Evolutionary conservation across 345 rosid species (phyloP).

Genomic region (Corymbia maculata): DNA sequence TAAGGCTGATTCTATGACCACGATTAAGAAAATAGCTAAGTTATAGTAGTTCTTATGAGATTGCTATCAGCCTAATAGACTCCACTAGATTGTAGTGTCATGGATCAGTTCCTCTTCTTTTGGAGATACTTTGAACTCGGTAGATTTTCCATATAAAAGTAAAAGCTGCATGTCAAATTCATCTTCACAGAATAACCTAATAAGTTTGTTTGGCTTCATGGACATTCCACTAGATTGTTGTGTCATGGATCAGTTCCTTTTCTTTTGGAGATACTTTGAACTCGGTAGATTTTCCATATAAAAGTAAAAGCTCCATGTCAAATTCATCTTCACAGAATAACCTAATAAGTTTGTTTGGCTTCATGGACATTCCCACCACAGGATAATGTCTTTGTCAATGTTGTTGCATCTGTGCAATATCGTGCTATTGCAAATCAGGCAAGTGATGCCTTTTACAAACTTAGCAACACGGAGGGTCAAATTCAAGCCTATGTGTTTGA

Average conservation of each 20-base stretch:
- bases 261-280: background rate
- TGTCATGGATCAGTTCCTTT: background rate
- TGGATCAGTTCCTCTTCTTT: background rate
- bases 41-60: background rate
- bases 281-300: too few relatives aligned
- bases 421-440: constrained; percentile 27
- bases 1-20: background rate
- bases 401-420: constrained; percentile 35
- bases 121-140: background rate
- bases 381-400: constrained; percentile 41
- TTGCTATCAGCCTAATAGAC: background rate
- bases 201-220: background rate
- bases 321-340: background rate
- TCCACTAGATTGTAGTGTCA: background rate
- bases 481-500: constrained; percentile 38
- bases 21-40: background rate
- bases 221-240: background rate
- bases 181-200: background rate
- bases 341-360: background rate
- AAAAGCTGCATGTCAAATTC: background rate
- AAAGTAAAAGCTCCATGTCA: background rate
- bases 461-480: constrained; percentile 24
- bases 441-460: constrained; percentile 30
- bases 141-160: background rate
- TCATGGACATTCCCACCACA: background rate